phyloP scores from a whole-genome alignment of 1,139 yeast genomes.

The Lodderomyces margitis region DNA sequence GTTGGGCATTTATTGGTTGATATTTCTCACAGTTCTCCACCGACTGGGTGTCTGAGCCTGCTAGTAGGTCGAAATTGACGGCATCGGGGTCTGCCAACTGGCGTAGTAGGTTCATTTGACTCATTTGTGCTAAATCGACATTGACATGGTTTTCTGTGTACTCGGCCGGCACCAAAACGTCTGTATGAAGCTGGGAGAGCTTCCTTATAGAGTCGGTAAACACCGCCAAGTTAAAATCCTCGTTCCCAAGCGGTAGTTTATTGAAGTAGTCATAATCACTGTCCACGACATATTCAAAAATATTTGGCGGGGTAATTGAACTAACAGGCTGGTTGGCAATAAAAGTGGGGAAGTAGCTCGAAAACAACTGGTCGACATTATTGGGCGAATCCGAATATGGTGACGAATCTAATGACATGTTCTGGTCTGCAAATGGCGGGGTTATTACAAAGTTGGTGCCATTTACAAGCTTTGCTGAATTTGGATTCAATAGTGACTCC shows the following conservation, averaged over 20 bases:
- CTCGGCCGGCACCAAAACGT: conserved; percentile 2
- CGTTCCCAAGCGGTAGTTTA: conserved; percentile 15
- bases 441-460: conserved; percentile 3
- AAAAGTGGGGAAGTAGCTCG: conserved; percentile 10
- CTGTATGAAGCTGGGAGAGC: conserved; percentile 5
- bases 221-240: conserved; percentile 20
- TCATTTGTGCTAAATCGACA: background rate
- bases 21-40: conserved; percentile 11
- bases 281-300: conserved; percentile 11
- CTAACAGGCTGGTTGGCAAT: conserved; percentile 13
- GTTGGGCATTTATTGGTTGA: conserved; percentile 8
- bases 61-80: background rate
- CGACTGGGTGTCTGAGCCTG: conserved; percentile 10
- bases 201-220: conserved; percentile 19
- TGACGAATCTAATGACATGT: conserved; percentile 10
- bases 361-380: conserved; percentile 11
- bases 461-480: conserved; percentile 3
- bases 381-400: conserved; percentile 15
- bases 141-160: background rate
- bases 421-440: conserved; percentile 6
- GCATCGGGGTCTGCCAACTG: background rate
- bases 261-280: conserved; percentile 10
- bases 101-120: background rate
- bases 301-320: conserved; percentile 13
- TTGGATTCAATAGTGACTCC: background rate